These are phyloP conservation scores for Nigrospora sphaerica DNA, from an alignment of 2,329 filamentous ascomycete species.

Conservation along the genomic window DNA sequence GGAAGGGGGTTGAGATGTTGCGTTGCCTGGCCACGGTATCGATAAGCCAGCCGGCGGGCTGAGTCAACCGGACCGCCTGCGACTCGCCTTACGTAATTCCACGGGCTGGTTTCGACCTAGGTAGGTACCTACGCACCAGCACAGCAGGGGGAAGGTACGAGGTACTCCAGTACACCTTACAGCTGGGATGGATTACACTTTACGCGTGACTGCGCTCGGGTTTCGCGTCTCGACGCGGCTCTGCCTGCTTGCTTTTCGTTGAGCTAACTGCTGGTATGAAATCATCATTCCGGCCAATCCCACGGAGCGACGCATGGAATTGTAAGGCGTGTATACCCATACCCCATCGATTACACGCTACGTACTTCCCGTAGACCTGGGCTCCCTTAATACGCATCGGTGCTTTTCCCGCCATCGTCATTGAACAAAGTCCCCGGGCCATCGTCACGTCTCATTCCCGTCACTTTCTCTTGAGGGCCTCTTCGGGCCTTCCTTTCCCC, in stretches of 20 bases:
- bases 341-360: too few relatives aligned
- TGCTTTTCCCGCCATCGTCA: too few relatives aligned
- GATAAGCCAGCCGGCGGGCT: background rate
- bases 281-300: constrained; percentile 12
- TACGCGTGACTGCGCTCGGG: constrained; percentile 23
- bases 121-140: too few relatives aligned
- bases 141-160: too few relatives aligned
- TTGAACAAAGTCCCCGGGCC: too few relatives aligned
- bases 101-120: too few relatives aligned
- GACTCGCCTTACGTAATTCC: too few relatives aligned
- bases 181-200: constrained; percentile 15
- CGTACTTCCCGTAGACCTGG: too few relatives aligned
- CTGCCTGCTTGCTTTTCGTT: constrained; percentile 9
- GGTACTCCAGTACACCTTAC: too few relatives aligned
- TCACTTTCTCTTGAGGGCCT: background rate
- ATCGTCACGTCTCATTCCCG: background rate
- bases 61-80: constrained; percentile 2
- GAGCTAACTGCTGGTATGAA: constrained; percentile 17
- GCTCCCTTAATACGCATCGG: too few relatives aligned
- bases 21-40: background rate
- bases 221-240: constrained; percentile 17
- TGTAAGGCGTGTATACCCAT: too few relatives aligned
- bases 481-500: constrained; percentile 5
- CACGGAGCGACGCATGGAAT: too few relatives aligned
- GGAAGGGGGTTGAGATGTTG: background rate